Percentiles rank a stretch among this genome's conserved stretches.
Conservation (phyloP, 805 yeast genomes). For the Kodamaea laetipori region DNA sequence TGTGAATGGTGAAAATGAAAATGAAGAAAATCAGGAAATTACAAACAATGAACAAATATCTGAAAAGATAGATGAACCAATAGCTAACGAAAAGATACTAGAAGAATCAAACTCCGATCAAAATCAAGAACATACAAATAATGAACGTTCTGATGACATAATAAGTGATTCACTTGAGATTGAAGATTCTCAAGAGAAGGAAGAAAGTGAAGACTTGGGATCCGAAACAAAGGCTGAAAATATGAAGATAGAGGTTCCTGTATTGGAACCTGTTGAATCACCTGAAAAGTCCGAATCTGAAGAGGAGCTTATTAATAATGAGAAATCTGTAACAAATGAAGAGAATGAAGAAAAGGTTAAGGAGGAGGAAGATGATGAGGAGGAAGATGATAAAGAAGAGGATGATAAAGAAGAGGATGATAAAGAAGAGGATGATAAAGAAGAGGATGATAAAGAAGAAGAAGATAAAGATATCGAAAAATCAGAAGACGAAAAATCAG, state of each 20-base stretch:
- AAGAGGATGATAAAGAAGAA: no score
- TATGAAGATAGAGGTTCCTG: constrained; percentile 11
- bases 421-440: constrained; percentile 14
- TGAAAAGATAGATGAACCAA: background rate
- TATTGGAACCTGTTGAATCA: constrained; percentile 10
- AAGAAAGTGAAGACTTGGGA: background rate
- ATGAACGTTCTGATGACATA: background rate
- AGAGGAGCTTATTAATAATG: constrained; percentile 11
- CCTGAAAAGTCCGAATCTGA: constrained; percentile 10
- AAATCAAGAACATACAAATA: background rate
- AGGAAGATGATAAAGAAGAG: no score
- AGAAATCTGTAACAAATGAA: no score
- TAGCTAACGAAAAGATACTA: no score
- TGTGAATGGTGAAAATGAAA: constrained; percentile 2
- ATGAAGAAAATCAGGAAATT: no score
- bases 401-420: constrained; percentile 8
- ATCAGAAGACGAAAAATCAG: constrained; percentile 15
- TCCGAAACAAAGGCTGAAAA: constrained; percentile 2
- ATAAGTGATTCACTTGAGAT: constrained; percentile 3
- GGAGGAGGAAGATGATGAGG: no score
- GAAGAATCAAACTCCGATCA: background rate
- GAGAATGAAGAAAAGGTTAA: no score
- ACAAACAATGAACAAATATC: background rate
- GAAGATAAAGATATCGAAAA: constrained; percentile 8
- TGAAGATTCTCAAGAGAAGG: constrained; percentile 1